Evolutionary conservation across 2,329 filamentous ascomycete species (phyloP).

Genomic region (Trichoderma guizhouense): DNA sequence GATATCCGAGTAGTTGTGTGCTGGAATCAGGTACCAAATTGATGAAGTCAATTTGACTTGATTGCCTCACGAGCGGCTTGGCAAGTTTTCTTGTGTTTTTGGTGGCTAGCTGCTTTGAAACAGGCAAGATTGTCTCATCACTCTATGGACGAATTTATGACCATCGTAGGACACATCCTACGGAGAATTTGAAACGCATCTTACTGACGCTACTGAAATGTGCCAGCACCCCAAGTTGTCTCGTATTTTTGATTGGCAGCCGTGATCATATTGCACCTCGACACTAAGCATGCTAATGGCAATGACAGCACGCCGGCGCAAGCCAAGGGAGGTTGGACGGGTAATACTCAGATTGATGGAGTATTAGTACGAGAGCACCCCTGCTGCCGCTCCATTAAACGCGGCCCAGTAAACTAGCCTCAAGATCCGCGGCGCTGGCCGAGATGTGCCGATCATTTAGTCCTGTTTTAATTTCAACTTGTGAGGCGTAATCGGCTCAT

Average conservation of each 20-base stretch:
- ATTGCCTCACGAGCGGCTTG: neutral
- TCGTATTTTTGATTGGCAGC: neutral
- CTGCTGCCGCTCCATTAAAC: neutral
- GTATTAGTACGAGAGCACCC: neutral
- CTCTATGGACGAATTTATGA: neutral
- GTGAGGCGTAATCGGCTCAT: too few relatives aligned
- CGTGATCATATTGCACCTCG: neutral
- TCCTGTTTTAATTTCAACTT: neutral
- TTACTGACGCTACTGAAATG: neutral
- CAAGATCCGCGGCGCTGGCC: neutral
- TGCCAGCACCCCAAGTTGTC: neutral
- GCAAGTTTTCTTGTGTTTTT: neutral
- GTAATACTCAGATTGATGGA: neutral
- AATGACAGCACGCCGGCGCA: neutral
- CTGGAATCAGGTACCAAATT: neutral
- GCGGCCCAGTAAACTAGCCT: neutral
- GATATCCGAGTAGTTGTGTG: neutral
- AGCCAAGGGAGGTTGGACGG: neutral
- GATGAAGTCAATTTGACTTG: neutral
- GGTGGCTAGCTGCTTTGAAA: neutral
- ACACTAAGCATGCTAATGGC: neutral
- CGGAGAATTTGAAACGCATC: neutral
- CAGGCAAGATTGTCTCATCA: too few relatives aligned
- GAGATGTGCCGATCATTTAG: slow-evolving; percentile 1
- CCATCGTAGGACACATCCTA: neutral